Conservation (phyloP, 108 stramenopile species). For the Nitzschia sp. region DNA sequence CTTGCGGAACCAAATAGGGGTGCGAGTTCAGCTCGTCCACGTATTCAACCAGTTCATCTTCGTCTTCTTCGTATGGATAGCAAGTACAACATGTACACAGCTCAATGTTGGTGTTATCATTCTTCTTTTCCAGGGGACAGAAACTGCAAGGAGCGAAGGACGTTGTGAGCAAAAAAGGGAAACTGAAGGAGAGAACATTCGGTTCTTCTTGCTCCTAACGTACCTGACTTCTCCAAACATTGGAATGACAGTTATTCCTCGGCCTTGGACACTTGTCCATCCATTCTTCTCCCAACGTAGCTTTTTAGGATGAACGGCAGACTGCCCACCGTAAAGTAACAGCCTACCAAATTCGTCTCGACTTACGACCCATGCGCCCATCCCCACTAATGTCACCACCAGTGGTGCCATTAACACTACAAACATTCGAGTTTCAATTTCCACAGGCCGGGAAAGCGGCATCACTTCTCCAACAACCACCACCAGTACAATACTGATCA, state of each 20-base stretch:
- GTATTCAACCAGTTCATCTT: constrained; percentile 41
- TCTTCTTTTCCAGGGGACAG: constrained; percentile 53
- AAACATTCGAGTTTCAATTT: constrained; percentile 59
- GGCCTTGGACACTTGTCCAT: constrained; percentile 81
- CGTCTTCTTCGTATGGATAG: constrained; percentile 79
- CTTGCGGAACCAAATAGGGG: constrained; percentile 36
- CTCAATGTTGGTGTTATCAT: constrained; percentile 49
- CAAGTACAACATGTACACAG: constrained; percentile 58
- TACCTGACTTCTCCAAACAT: constrained; percentile 91
- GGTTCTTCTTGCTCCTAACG: constrained; percentile 3
- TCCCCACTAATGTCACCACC: constrained; percentile 69
- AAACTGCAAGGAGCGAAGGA: constrained; percentile 53
- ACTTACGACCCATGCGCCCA: constrained; percentile 85
- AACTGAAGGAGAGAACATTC: neutral
- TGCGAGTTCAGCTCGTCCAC: constrained; percentile 34
- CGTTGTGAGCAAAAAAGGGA: neutral
- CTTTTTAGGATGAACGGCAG: constrained; percentile 74
- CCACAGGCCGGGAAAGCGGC: constrained; percentile 45
- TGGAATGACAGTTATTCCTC: constrained; percentile 73
- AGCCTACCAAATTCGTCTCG: constrained; percentile 82
- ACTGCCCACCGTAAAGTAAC: constrained; percentile 80
- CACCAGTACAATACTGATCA: constrained; percentile 69
- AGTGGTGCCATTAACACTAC: constrained; percentile 75
- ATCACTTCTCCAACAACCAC: constrained; percentile 75
- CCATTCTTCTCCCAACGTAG: constrained; percentile 69